These are phyloP conservation scores for Fusarium sp. DNA, from an alignment of 2,329 filamentous ascomycete species.

Conservation along the genomic window DNA sequence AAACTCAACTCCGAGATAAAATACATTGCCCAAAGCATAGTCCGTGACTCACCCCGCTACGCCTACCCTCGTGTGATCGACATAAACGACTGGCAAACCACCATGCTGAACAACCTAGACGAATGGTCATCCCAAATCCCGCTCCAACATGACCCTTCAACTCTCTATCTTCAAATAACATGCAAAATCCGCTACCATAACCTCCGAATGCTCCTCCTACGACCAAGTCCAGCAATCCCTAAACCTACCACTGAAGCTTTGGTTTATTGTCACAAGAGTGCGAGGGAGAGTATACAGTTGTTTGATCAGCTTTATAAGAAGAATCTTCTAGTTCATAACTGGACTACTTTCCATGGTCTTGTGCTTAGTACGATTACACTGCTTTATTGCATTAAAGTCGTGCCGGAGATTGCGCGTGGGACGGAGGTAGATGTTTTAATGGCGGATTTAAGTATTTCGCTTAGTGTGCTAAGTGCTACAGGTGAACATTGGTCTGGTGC, in stretches of 20 bases:
- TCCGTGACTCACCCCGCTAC: slow-evolving; percentile 58
- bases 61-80: slow-evolving; percentile 60
- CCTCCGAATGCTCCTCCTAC: slow-evolving; percentile 60
- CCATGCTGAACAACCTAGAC: slow-evolving; percentile 54
- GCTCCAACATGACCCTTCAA: slow-evolving; percentile 10
- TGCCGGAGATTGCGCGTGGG: slow-evolving; percentile 54
- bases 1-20: slow-evolving; percentile 68
- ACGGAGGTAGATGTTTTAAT: slow-evolving; percentile 55
- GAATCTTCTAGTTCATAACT: slow-evolving; percentile 59
- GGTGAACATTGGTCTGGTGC: slow-evolving; percentile 65
- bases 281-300: slow-evolving; percentile 54
- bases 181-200: slow-evolving; percentile 61
- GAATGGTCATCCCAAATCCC: slow-evolving; percentile 56
- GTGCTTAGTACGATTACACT: slow-evolving; percentile 62
- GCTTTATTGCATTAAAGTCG: slow-evolving; percentile 61
- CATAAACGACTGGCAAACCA: slow-evolving; percentile 59
- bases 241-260: slow-evolving; percentile 56
- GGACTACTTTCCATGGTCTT: slow-evolving; percentile 61
- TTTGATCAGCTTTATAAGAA: slow-evolving; percentile 57
- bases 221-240: slow-evolving; percentile 64
- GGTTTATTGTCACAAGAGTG: slow-evolving; percentile 56
- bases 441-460: slow-evolving; percentile 54
- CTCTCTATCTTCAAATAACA: slow-evolving; percentile 45
- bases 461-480: slow-evolving; percentile 61
- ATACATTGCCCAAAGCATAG: slow-evolving; percentile 65